Conservation (phyloP, 345 rosid genomes). For the Noccaea caerulescens region DNA sequence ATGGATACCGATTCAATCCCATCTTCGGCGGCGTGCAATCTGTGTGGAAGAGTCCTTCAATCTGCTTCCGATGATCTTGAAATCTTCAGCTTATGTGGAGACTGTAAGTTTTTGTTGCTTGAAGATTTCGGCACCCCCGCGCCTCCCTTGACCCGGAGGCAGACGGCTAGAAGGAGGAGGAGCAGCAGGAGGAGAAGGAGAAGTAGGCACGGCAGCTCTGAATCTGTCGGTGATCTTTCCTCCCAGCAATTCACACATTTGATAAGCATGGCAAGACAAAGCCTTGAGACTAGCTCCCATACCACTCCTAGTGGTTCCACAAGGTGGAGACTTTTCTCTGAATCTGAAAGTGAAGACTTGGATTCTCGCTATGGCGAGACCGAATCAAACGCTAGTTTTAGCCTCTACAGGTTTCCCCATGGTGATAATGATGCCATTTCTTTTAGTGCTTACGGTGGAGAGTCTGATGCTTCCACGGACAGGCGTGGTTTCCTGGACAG, state of each 20-base stretch:
- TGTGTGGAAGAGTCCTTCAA: conserved; percentile 56
- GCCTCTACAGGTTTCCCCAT: conserved; percentile 52
- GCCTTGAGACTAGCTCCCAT: conserved; percentile 60
- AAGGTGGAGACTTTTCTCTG: conserved; percentile 75
- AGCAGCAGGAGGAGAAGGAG: conserved; percentile 47
- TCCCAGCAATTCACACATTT: conserved; percentile 62
- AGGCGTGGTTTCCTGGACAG: conserved; percentile 55
- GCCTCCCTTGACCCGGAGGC: conserved; percentile 49
- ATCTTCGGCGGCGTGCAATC: conserved; percentile 53
- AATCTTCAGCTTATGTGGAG: conserved; percentile 60
- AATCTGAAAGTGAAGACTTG: conserved; percentile 72
- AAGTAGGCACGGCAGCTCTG: conserved; percentile 63
- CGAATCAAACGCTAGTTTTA: conserved; percentile 64
- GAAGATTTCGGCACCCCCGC: conserved; percentile 60
- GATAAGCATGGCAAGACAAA: conserved; percentile 59
- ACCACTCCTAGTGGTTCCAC: conserved; percentile 64
- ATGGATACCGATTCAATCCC: conserved; percentile 40
- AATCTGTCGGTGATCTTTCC: conserved; percentile 60
- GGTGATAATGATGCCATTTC: conserved; percentile 75
- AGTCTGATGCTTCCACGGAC: conserved; percentile 82
- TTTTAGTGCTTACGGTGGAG: conserved; percentile 70
- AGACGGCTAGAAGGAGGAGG: conserved; percentile 52
- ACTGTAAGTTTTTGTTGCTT: conserved; percentile 77
- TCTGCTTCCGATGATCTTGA: conserved; percentile 57
- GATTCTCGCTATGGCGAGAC: conserved; percentile 49